Conservation (phyloP, 1,284 basidiomycete genomes). For the Schizophyllum commune region DNA sequence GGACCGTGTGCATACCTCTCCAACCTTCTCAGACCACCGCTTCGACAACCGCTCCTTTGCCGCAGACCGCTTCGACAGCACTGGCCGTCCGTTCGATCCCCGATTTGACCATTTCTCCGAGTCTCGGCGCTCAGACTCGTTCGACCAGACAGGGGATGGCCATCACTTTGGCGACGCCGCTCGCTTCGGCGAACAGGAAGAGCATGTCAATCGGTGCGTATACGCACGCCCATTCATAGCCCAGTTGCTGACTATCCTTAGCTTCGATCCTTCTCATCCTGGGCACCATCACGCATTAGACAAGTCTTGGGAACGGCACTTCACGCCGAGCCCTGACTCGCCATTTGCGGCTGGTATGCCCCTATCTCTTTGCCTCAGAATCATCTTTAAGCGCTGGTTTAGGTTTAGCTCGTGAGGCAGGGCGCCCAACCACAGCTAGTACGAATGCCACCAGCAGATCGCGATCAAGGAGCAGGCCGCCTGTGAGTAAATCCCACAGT, state of each 20-base stretch:
- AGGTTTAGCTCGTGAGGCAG: not conserved
- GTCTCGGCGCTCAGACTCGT: not conserved
- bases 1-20: not conserved
- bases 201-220: not conserved
- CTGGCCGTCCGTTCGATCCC: not conserved
- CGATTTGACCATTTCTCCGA: not conserved
- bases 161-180: not conserved
- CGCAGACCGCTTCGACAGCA: not conserved
- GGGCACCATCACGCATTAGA: not conserved
- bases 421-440: constrained; percentile 13
- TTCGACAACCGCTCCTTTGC: not conserved
- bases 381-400: not conserved
- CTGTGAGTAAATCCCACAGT: not conserved
- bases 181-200: not conserved
- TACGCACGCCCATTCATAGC: not conserved
- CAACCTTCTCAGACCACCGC: not conserved
- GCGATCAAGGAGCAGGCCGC: not conserved
- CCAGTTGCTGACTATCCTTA: not conserved
- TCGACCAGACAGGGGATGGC: not conserved
- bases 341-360: not conserved
- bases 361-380: not conserved
- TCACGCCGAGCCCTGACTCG: not conserved
- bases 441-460: constrained; percentile 12
- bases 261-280: not conserved
- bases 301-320: not conserved